These are phyloP conservation scores for Cystobasidium pallidum DNA, from an alignment of 1,284 basidiomycete genomes.

Conservation along the genomic window DNA sequence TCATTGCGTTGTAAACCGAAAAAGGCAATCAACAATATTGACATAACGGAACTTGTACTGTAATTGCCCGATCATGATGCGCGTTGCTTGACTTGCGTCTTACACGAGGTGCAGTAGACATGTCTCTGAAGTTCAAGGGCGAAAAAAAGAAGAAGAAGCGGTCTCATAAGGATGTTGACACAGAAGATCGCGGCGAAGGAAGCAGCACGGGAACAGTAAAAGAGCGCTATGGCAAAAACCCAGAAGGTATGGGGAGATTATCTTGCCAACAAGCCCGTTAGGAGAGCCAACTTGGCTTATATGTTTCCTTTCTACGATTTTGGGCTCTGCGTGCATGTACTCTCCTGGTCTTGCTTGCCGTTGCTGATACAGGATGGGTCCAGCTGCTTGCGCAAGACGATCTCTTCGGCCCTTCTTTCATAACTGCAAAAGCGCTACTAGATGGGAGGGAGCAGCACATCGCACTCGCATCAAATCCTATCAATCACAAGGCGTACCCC, in stretches of 20 bases:
- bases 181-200: slow-evolving; percentile 60
- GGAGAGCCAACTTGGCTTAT: not conserved
- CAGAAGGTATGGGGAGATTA: slow-evolving; percentile 45
- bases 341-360: not conserved
- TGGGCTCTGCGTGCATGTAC: no score
- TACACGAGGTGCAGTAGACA: not conserved
- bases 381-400: slow-evolving; percentile 69
- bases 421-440: slow-evolving; percentile 71
- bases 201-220: slow-evolving; percentile 58
- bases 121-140: slow-evolving; percentile 74
- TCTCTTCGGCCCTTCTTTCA: slow-evolving; percentile 79
- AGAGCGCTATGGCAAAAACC: slow-evolving; percentile 63
- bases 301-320: no score
- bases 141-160: slow-evolving; percentile 82
- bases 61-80: not conserved
- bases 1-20: not conserved
- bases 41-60: no score
- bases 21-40: no score
- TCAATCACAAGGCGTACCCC: slow-evolving; percentile 66
- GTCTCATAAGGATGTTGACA: slow-evolving; percentile 62
- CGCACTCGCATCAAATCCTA: slow-evolving; percentile 74
- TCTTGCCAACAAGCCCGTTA: slow-evolving; percentile 47
- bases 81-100: not conserved
- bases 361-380: slow-evolving; percentile 66
- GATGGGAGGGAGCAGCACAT: slow-evolving; percentile 63